Percentiles rank a stretch among this genome's conserved stretches.
phyloP scores from a whole-genome alignment of 2,329 filamentous ascomycete species.

The Colletotrichum eleusines region DNA sequence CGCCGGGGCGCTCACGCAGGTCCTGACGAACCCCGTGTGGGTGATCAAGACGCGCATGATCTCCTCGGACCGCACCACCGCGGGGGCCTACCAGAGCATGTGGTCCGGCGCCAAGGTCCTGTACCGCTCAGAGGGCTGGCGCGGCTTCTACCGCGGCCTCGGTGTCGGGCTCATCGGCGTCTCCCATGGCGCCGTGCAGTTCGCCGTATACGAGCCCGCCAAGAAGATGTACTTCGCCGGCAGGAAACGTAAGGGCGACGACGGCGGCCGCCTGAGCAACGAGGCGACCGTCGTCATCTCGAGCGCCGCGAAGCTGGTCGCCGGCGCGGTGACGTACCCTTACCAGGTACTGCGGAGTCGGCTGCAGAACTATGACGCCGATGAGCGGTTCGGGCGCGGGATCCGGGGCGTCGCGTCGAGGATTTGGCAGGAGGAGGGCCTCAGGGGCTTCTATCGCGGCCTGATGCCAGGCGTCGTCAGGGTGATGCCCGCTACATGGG shows the following conservation, averaged over 20 bases:
- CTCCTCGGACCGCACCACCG: conserved; percentile 79
- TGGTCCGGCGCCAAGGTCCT: conserved; percentile 76
- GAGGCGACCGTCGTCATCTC: conserved; percentile 85
- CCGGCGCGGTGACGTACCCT: conserved; percentile 91
- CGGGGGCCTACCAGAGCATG: conserved; percentile 86
- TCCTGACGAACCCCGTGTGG: conserved; percentile 96
- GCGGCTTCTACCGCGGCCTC: conserved; percentile 90
- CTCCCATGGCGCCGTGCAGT: conserved; percentile 93
- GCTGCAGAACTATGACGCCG: conserved; percentile 89
- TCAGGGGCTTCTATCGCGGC: conserved; percentile 90
- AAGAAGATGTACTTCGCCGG: conserved; percentile 68
- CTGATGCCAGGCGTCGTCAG: conserved; percentile 89
- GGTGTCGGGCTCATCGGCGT: conserved; percentile 87
- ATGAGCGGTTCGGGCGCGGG: conserved; percentile 78
- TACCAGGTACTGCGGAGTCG: conserved; percentile 93
- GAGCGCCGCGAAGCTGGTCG: conserved; percentile 85
- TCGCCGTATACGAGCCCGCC: conserved; percentile 88
- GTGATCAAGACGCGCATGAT: conserved; percentile 98
- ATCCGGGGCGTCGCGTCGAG: conserved; percentile 76
- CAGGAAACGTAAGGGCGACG: conserved; percentile 44
- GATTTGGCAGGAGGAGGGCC: conserved; percentile 84
- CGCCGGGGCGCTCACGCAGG: conserved; percentile 79
- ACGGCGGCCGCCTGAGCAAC: conserved; percentile 67
- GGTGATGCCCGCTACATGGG: conserved; percentile 94
- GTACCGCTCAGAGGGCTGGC: conserved; percentile 75